These are phyloP conservation scores for Inonotus hispidus DNA, from an alignment of 1,284 basidiomycete genomes.

Conservation along the genomic window DNA sequence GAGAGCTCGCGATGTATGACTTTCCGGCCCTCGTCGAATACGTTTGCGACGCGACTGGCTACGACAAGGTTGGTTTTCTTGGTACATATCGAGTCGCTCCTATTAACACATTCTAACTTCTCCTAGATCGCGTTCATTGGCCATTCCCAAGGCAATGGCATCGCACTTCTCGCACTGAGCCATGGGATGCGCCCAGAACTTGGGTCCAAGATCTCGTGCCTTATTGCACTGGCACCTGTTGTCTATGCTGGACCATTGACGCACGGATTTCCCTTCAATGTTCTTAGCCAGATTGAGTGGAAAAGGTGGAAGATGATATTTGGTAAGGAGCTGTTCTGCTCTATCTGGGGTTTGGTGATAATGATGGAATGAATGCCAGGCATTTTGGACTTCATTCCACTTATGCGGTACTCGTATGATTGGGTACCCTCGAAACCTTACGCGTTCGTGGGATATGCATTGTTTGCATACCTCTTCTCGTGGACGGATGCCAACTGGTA, in stretches of 20 bases:
- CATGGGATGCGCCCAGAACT: constrained; percentile 51
- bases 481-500: constrained; percentile 64
- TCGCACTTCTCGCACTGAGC: constrained; percentile 49
- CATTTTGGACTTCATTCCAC: constrained; percentile 55
- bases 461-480: constrained; percentile 57
- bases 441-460: constrained; percentile 43
- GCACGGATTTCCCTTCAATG: constrained; percentile 49
- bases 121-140: constrained; percentile 50
- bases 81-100: constrained; percentile 7
- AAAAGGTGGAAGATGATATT: constrained; percentile 49
- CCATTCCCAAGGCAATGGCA: constrained; percentile 55
- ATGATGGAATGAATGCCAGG: constrained; percentile 22
- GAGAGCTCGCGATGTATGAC: constrained; percentile 56
- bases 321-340: constrained; percentile 26
- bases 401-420: constrained; percentile 56
- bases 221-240: constrained; percentile 55
- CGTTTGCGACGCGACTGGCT: constrained; percentile 47
- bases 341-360: constrained; percentile 1
- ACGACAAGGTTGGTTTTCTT: constrained; percentile 40
- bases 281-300: constrained; percentile 46
- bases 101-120: constrained; percentile 21
- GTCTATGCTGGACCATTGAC: constrained; percentile 57
- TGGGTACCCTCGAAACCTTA: constrained; percentile 42
- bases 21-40: constrained; percentile 54
- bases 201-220: constrained; percentile 46